Percentiles rank a stretch among this genome's conserved stretches.
Evolutionary conservation across 371 early-diverging fungal species (phyloP).

Genomic region (Umbelopsis sp.): DNA sequence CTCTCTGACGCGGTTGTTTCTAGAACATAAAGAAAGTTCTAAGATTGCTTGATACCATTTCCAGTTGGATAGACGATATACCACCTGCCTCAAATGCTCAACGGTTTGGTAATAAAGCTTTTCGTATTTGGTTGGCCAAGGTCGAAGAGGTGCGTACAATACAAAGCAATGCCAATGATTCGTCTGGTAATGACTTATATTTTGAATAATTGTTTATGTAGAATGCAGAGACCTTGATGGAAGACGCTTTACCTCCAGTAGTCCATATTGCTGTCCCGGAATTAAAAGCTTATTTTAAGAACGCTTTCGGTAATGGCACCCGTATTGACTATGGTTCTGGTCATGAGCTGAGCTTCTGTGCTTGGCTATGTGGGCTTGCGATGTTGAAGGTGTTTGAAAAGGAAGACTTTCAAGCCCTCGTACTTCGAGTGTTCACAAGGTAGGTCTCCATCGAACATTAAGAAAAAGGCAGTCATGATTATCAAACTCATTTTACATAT

Average conservation of each 20-base stretch:
- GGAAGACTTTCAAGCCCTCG: slow-evolving; percentile 73
- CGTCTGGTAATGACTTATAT: no score
- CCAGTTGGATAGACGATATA: slow-evolving; percentile 73
- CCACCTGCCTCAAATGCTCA: slow-evolving; percentile 76
- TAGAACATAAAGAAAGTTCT: slow-evolving; percentile 62
- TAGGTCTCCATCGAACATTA: slow-evolving; percentile 17
- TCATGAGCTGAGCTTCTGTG: slow-evolving; percentile 96
- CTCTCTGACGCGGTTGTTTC: not conserved
- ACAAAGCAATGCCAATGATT: no score
- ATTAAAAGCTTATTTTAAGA: slow-evolving; percentile 76
- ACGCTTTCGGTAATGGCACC: slow-evolving; percentile 90
- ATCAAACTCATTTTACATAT: not conserved
- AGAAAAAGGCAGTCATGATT: no score
- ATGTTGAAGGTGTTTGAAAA: slow-evolving; percentile 63
- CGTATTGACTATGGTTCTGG: slow-evolving; percentile 99
- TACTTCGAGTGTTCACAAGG: slow-evolving; percentile 73
- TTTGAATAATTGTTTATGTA: not conserved
- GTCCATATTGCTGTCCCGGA: slow-evolving; percentile 65
- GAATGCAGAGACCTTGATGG: slow-evolving; percentile 32
- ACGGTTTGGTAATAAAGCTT: slow-evolving; percentile 82
- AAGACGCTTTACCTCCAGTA: slow-evolving; percentile 37
- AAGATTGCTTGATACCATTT: slow-evolving; percentile 65
- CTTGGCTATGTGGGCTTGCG: slow-evolving; percentile 82
- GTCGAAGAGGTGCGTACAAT: slow-evolving; percentile 50
- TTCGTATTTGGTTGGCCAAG: slow-evolving; percentile 64